Evolutionary conservation across 345 rosid genomes (phyloP).

Genomic region (Eucalyptus shirleyi): DNA sequence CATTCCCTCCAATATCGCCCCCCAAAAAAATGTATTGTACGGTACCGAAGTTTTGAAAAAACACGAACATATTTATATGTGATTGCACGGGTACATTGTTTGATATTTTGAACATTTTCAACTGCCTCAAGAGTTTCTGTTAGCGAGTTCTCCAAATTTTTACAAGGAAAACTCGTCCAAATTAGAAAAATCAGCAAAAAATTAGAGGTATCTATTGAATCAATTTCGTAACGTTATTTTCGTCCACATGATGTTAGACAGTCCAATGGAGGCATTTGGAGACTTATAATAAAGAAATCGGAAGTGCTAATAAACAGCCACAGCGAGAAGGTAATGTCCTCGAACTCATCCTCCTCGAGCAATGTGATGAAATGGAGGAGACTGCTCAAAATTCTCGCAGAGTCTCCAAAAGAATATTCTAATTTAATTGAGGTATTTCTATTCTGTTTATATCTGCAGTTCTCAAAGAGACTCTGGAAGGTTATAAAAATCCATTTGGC

Average conservation of each 20-base stretch:
- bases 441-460: neutral
- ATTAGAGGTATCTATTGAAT: no score
- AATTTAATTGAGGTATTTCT: neutral
- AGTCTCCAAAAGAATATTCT: neutral
- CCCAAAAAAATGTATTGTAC: fast-evolving
- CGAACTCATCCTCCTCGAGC: neutral
- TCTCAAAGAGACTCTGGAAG: fast-evolving
- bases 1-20: no score
- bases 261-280: neutral
- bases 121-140: neutral
- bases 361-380: neutral
- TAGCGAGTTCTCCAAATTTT: neutral
- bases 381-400: neutral
- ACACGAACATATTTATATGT: neutral
- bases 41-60: fast-evolving
- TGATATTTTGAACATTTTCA: neutral
- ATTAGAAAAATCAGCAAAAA: neutral
- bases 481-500: fast-evolving
- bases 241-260: fast-evolving
- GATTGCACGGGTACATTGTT: neutral
- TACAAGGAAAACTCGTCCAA: neutral
- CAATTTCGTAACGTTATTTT: neutral
- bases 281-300: fast-evolving
- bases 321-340: neutral
- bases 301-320: fast-evolving